Evolutionary conservation across 129 eudicot genomes (phyloP).

Genomic region (Lactuca saligna): DNA sequence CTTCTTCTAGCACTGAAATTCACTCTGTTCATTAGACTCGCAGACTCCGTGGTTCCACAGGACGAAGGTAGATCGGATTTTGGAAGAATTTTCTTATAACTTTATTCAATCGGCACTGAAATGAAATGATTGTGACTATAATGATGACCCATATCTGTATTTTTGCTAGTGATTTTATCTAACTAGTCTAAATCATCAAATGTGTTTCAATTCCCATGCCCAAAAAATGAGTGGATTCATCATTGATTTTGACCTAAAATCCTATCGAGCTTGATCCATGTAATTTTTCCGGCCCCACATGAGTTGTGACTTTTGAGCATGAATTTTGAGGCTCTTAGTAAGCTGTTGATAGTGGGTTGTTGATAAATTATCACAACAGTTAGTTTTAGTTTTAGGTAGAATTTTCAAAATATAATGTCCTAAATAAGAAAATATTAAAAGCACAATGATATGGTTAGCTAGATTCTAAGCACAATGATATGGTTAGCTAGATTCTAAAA

Average conservation of each 20-base stretch:
- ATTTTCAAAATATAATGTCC: not conserved
- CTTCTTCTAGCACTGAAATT: slow-evolving; percentile 17
- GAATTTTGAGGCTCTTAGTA: not conserved
- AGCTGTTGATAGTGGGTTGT: not conserved
- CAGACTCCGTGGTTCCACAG: slow-evolving; percentile 22
- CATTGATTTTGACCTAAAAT: slow-evolving; percentile 11
- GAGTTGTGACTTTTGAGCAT: not conserved
- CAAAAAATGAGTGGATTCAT: slow-evolving; percentile 4
- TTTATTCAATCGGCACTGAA: not conserved
- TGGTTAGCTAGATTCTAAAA: too few species aligned
- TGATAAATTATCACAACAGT: not conserved
- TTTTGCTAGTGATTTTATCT: not conserved
- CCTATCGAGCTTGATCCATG: slow-evolving; percentile 9
- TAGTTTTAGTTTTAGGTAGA: too few species aligned
- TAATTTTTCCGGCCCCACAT: not conserved
- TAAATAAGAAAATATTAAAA: too few species aligned
- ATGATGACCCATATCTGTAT: not conserved
- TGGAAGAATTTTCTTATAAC: not conserved
- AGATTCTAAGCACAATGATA: not conserved
- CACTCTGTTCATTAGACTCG: not conserved
- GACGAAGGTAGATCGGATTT: slow-evolving; percentile 18
- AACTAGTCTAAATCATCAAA: not conserved
- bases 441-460: not conserved
- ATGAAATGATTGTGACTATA: not conserved
- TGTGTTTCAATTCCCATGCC: not conserved